Evolutionary conservation across 768 basidiomycete genomes (phyloP).

Genomic region (Mycena galericulata): DNA sequence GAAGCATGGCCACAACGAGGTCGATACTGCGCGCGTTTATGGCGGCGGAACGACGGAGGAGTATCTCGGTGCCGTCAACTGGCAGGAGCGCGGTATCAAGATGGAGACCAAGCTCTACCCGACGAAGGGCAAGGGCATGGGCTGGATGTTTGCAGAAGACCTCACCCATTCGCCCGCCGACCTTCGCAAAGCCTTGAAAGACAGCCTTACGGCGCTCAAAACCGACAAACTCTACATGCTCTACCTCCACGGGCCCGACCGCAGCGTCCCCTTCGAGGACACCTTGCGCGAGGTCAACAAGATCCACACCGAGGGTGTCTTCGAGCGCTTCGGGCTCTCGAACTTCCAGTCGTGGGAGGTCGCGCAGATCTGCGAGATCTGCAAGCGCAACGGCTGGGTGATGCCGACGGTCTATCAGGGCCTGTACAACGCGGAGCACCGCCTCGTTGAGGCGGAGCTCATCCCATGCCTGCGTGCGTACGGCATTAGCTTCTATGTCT

Average conservation of each 20-base stretch:
- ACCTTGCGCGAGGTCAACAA: no score
- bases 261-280: constrained; percentile 54
- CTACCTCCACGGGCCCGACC: constrained; percentile 62
- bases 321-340: no score
- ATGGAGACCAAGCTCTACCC: no score
- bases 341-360: no score
- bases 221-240: constrained; percentile 42
- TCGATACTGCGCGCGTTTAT: constrained; percentile 26
- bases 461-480: neutral
- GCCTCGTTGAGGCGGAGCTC: constrained; percentile 33
- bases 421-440: constrained; percentile 35
- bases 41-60: constrained; percentile 36
- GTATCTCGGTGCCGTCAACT: constrained; percentile 54
- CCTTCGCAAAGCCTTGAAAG: constrained; percentile 44
- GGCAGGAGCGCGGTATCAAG: constrained; percentile 53
- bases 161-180: constrained; percentile 4
- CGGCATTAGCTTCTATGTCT: constrained; percentile 54
- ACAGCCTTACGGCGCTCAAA: constrained; percentile 41
- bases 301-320: no score
- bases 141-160: constrained; percentile 8
- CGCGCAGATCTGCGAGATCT: no score
- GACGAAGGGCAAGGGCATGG: neutral
- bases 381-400: no score
- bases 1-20: constrained; percentile 59
- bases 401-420: constrained; percentile 22